A percentile compares a stretch with the other conserved stretches of the same genome.
Evolutionary conservation across 345 rosid genomes (phyloP).

Genomic region (Gossypium sturtianum): DNA sequence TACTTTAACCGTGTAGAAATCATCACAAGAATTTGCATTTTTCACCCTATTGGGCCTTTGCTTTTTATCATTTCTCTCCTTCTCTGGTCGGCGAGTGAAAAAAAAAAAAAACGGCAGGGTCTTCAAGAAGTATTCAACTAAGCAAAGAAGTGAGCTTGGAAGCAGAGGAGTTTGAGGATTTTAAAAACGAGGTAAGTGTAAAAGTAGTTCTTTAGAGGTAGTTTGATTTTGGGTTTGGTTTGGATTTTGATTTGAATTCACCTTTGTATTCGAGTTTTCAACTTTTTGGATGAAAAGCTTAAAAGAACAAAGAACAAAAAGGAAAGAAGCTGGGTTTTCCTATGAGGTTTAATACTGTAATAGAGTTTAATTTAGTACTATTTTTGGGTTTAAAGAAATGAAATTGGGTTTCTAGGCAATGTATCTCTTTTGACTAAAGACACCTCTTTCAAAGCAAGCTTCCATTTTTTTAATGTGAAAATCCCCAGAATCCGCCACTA

Average conservation of each 20-base stretch:
- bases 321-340: slow-evolving; percentile 26
- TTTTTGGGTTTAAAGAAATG: slow-evolving; percentile 13
- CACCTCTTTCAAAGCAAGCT: slow-evolving; percentile 28
- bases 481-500: slow-evolving; percentile 29
- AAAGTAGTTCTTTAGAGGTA: background rate
- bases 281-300: slow-evolving; percentile 13
- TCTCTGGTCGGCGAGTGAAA: background rate
- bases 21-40: slow-evolving; percentile 16
- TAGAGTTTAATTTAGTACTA: background rate
- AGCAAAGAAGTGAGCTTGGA: background rate
- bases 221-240: background rate
- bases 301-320: slow-evolving; percentile 25
- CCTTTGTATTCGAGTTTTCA: slow-evolving; percentile 22
- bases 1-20: slow-evolving; percentile 16
- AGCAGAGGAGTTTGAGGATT: slow-evolving; percentile 19
- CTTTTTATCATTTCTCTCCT: background rate
- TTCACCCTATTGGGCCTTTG: background rate
- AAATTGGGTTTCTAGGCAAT: background rate
- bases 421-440: slow-evolving; percentile 27
- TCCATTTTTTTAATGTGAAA: slow-evolving; percentile 32
- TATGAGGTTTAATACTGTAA: background rate
- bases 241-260: background rate
- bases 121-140: background rate
- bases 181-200: slow-evolving; percentile 12
- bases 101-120: background rate